Evolutionary conservation across 176 grass and related monocot species (phyloP), one percentile per base, ranked within the genome.

Genomic region (Metroxylon sagu): DNA sequence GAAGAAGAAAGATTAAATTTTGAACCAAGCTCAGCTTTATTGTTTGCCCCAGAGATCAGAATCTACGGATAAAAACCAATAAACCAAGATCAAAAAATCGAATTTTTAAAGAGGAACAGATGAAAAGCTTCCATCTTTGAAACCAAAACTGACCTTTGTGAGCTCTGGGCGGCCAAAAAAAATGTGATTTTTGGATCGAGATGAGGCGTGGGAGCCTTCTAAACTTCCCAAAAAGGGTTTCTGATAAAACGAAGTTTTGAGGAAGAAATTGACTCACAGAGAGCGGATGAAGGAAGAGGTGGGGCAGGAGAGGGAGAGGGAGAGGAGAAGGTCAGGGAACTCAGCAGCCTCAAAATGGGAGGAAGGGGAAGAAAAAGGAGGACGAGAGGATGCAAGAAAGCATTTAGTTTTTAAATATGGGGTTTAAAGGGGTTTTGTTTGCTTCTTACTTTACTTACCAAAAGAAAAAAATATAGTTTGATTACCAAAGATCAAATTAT

Each of bases 401-500:
- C 5, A 43, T 43, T 43, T 43, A 43, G 35, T 43, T 43, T 43
- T 43, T 43, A 43, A 43, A 12, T 10, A 43, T 2, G 35, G 6
- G 10, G 35, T 43, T 43, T 43, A 43, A 43, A 10, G 4, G 8
- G 35, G 35, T 1, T 19, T 80, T 80, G 77, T 80, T 80, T 80
- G 63, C 68, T 50, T 80, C 26, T 60, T 73, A 80, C 49, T 69
- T 73, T 73, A 73, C 77, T 77, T 54, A 50, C 12, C 53, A 52
- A 39, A 69, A 59, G 50, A 56, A 16, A 18, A 56, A 18, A 18
- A 48, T 12, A 21, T 71, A 72, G 29, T 76, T 72, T 80, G 72
- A 16, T 68, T 26, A 35, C 23, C 1, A 17, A 62, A 28, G 60
- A 21, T 29, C 31, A 55, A 60, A 67, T 57, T 50, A 31, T 53